Conservation (phyloP, 1,139 yeast genomes). For the Komagataea norvegica region DNA sequence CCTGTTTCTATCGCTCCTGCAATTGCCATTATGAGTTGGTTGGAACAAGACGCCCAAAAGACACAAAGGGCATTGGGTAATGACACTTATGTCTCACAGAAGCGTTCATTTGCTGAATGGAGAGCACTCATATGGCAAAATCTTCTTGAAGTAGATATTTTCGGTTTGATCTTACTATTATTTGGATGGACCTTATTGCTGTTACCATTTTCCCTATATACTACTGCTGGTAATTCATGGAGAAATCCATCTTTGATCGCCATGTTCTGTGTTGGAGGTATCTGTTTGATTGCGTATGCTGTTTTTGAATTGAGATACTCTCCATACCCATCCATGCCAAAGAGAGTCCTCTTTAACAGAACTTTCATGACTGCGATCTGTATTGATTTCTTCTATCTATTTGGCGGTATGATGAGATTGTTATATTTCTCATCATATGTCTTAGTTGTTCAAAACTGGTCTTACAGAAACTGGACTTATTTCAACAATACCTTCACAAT, state of each 20-base stretch:
- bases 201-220: constrained; percentile 32
- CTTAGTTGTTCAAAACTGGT: constrained; percentile 26
- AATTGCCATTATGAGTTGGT: constrained; percentile 27
- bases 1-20: constrained; percentile 33
- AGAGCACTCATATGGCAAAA: constrained; percentile 9
- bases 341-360: constrained; percentile 29
- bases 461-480: constrained; percentile 30
- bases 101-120: constrained; percentile 2
- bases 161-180: constrained; percentile 32
- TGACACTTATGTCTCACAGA: constrained; percentile 5
- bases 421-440: constrained; percentile 29
- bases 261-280: constrained; percentile 33
- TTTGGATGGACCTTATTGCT: constrained; percentile 33
- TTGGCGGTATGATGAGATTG: constrained; percentile 27
- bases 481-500: constrained; percentile 31
- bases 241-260: constrained; percentile 35
- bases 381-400: constrained; percentile 29
- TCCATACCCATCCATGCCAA: constrained; percentile 32
- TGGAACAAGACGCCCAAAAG: constrained; percentile 28
- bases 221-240: constrained; percentile 30
- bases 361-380: constrained; percentile 30
- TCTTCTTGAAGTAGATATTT: constrained; percentile 31
- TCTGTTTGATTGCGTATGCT: constrained; percentile 27
- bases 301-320: constrained; percentile 29
- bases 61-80: constrained; percentile 16